Base-by-base conservation (phyloP, 2,329 filamentous ascomycete genomes). In the Fusarium sp. region DNA sequence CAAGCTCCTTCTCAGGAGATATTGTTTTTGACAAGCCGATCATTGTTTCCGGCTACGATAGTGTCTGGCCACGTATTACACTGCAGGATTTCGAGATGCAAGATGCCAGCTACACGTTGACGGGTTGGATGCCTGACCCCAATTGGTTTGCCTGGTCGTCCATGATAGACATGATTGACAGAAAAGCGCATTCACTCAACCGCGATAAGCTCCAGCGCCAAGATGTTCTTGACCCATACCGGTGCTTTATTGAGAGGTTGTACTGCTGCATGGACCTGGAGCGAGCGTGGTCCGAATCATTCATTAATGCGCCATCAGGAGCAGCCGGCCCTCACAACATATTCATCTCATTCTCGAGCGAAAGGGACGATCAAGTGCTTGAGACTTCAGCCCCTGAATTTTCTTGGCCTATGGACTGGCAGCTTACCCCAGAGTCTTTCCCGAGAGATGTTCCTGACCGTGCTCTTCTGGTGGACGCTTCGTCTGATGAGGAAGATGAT, bases 191-290 rank as follows among this genome's bases (percentile, higher is more conserved):
- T 17, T 51, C 57, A 7, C 57, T 75, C 24, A 64, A 58, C 14
- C 55, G 63, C 18, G 64, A 67, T 41, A 72, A 66, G 53, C 69
- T 68, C n/a, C 62, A 66, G 36, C 47, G 47, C 3, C 56, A 65
- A 35, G 50, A 57, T 11, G 48, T 51, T 14, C 47, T 66, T n/a
- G 66, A 58, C 36, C 62, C 62, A 14, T 62, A 79, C 51, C 61
- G 72, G 26, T 66, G 61, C 10, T 81, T 83, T 36, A 41, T 72
- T 30, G 65, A 72, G 44, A 76, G 69, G n/a, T 22, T 87, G 44
- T 81, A 83, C 36, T 82, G 81, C 14, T 87, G 85, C 56, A 79
- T 83, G 38, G 80, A 80, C 24, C 86, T 87, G 83, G 88, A 90
- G 73, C 78, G 84, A 57, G 84, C 84, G 30, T 79, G 79, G 76